Evolutionary conservation across 2,329 filamentous ascomycete genomes (phyloP).

Genomic region (Colletotrichum sp.): DNA sequence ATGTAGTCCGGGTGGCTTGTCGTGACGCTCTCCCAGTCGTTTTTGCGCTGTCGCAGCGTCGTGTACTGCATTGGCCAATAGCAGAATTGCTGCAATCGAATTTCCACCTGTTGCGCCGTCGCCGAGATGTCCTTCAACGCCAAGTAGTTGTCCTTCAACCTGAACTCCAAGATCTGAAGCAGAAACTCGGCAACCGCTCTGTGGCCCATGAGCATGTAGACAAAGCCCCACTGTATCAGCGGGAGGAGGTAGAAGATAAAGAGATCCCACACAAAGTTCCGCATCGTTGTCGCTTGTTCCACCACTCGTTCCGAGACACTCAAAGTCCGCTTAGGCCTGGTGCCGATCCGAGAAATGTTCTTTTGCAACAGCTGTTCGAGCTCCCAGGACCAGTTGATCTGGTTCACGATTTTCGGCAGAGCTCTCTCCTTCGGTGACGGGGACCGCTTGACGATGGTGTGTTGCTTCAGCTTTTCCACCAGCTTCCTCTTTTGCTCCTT

Average conservation of each 20-base stretch:
- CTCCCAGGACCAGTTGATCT: slow-evolving; percentile 96
- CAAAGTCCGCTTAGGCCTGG: slow-evolving; percentile 79
- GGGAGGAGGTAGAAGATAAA: slow-evolving; percentile 81
- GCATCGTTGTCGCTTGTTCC: slow-evolving; percentile 87
- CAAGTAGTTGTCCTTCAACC: slow-evolving; percentile 75
- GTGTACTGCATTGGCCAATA: slow-evolving; percentile 99
- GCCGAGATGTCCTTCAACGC: slow-evolving; percentile 96
- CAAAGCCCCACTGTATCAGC: slow-evolving; percentile 73
- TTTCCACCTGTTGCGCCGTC: slow-evolving; percentile 96
- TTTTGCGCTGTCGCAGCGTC: slow-evolving; percentile 85
- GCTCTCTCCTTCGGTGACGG: slow-evolving; percentile 84
- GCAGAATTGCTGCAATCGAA: slow-evolving; percentile 95
- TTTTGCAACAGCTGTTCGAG: slow-evolving; percentile 85
- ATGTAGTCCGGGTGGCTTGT: slow-evolving; percentile 98
- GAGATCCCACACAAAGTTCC: slow-evolving; percentile 78
- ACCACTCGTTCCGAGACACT: slow-evolving; percentile 96
- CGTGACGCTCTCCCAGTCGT: slow-evolving; percentile 94
- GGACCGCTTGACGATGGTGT: slow-evolving; percentile 80
- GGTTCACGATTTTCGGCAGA: slow-evolving; percentile 82
- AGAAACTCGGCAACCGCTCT: slow-evolving; percentile 82
- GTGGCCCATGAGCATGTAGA: slow-evolving; percentile 80
- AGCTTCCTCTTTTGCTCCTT: slow-evolving; percentile 70
- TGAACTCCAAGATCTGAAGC: slow-evolving; percentile 83
- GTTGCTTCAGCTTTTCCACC: slow-evolving; percentile 85
- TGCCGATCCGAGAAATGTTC: slow-evolving; percentile 85